phyloP scores from a whole-genome alignment of 495 filamentous ascomycete genomes.

The Xylaria grammica region DNA sequence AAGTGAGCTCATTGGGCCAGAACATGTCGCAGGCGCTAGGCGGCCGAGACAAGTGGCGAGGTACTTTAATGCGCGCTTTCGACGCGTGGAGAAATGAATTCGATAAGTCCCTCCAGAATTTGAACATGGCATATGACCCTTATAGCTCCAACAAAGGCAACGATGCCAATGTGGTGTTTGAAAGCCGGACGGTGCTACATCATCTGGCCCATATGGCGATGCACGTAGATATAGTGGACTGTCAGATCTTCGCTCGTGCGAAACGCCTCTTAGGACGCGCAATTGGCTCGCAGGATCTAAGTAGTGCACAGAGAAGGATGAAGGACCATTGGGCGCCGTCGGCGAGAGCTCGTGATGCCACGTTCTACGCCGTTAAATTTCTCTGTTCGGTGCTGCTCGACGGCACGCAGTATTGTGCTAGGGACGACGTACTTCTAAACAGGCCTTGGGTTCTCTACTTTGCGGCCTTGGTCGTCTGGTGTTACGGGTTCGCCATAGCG shows the following conservation, averaged over 20 bases:
- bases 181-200: constrained; percentile 86
- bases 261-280: constrained; percentile 82
- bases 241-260: constrained; percentile 92
- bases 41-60: constrained; percentile 91
- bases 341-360: constrained; percentile 88
- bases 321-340: constrained; percentile 89
- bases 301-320: constrained; percentile 81
- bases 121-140: constrained; percentile 49
- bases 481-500: constrained; percentile 90
- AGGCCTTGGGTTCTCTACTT: constrained; percentile 98
- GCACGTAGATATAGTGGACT: constrained; percentile 97
- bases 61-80: constrained; percentile 84
- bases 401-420: constrained; percentile 70
- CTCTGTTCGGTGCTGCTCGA: constrained; percentile 77
- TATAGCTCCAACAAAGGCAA: constrained; percentile 52
- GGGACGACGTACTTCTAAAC: constrained; percentile 89
- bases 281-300: constrained; percentile 81
- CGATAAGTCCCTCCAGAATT: constrained; percentile 72
- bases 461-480: constrained; percentile 90
- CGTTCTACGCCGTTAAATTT: constrained; percentile 92
- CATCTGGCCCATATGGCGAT: constrained; percentile 97
- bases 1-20: constrained; percentile 84
- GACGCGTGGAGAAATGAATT: constrained; percentile 96
- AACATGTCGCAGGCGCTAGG: constrained; percentile 78
- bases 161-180: constrained; percentile 81